These are phyloP conservation scores for Aegilops umbellulata DNA, from an alignment of 176 grass and related monocot species.

Conservation along the genomic window DNA sequence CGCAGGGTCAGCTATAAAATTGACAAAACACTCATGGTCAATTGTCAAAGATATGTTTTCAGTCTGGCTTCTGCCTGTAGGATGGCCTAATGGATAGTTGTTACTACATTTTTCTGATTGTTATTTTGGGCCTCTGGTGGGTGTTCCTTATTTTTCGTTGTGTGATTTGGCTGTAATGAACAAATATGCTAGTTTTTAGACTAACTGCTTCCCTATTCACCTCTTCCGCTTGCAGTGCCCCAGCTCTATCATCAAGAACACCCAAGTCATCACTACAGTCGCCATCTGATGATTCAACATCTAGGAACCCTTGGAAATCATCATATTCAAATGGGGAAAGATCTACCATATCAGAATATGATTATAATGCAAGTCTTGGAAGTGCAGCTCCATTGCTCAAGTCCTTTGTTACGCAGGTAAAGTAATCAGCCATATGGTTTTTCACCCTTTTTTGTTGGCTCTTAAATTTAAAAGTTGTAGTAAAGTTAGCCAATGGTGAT, in stretches of 20 bases:
- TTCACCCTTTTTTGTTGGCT: neutral
- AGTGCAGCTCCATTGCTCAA: conserved; percentile 80
- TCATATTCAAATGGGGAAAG: conserved; percentile 85
- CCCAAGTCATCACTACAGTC: conserved; percentile 65
- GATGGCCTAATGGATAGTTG: neutral
- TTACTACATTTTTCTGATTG: neutral
- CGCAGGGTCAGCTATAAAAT: neutral
- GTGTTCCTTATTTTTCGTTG: neutral
- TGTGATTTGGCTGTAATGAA: conserved; percentile 8
- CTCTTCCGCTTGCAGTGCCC: conserved; percentile 64
- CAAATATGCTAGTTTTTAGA: neutral
- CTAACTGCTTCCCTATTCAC: conserved; percentile 6
- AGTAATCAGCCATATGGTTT: conserved; percentile 6
- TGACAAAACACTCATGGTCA: neutral
- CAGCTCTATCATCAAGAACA: conserved; percentile 74
- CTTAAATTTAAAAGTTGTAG: conserved; percentile 13
- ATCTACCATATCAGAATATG: conserved; percentile 49
- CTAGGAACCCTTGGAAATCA: conserved; percentile 79
- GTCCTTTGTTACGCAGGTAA: conserved; percentile 95
- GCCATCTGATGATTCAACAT: conserved; percentile 41
- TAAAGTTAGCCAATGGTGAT: neutral
- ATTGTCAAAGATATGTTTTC: neutral
- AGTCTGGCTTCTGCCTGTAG: neutral
- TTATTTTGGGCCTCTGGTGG: neutral
- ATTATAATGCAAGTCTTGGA: conserved; percentile 74